Percentiles rank a stretch among this genome's conserved stretches.
Evolutionary conservation across 805 yeast species (phyloP).

Genomic region (Tetrapisispora namnaoensis): DNA sequence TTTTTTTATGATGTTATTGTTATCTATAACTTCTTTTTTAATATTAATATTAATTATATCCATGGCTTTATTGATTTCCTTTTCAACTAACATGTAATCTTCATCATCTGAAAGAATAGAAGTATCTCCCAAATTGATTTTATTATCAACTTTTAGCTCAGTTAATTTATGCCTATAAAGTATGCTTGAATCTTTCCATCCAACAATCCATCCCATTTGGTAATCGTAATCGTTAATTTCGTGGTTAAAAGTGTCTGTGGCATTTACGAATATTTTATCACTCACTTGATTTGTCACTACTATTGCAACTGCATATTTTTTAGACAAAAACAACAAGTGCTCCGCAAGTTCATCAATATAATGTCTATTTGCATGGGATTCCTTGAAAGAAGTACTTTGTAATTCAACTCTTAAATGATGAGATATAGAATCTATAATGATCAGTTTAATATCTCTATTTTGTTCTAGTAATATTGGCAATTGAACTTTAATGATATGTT

Average conservation of each 20-base stretch:
- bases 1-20: no score
- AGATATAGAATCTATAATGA: slow-evolving; percentile 74
- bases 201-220: slow-evolving; percentile 64
- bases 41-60: background rate
- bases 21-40: background rate
- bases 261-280: slow-evolving; percentile 33
- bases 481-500: slow-evolving; percentile 60
- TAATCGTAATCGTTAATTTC: slow-evolving; percentile 38
- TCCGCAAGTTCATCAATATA: slow-evolving; percentile 37
- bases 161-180: slow-evolving; percentile 21
- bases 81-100: slow-evolving; percentile 19
- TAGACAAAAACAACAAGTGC: slow-evolving; percentile 42
- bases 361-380: slow-evolving; percentile 33
- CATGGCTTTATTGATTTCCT: slow-evolving; percentile 11
- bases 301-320: slow-evolving; percentile 43
- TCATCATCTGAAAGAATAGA: slow-evolving; percentile 24
- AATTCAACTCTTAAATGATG: slow-evolving; percentile 68
- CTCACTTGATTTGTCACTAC: slow-evolving; percentile 75
- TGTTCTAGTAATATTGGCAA: slow-evolving; percentile 46
- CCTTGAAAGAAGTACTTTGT: slow-evolving; percentile 30
- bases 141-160: slow-evolving; percentile 4
- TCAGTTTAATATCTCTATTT: slow-evolving; percentile 36
- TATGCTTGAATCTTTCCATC: slow-evolving; percentile 52
- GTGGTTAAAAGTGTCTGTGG: slow-evolving; percentile 6
- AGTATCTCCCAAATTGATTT: slow-evolving; percentile 3